These are phyloP conservation scores for Themeda triandra DNA, from an alignment of 176 grass and related monocot genomes.

Conservation along the genomic window DNA sequence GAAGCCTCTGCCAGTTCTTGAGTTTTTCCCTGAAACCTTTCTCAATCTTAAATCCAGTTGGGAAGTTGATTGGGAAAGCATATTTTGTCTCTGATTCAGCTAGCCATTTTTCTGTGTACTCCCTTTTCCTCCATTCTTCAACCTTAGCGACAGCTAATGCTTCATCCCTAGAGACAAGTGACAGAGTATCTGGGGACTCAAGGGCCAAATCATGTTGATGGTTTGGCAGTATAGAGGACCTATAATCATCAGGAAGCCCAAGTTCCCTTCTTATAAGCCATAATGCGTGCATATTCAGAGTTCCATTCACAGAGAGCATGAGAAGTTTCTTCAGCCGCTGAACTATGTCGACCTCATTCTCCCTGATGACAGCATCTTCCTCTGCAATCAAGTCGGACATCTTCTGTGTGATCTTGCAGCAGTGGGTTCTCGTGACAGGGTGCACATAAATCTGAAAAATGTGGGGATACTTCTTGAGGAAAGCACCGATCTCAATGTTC, in stretches of 20 bases:
- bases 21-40: conserved; percentile 54
- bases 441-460: conserved; percentile 56
- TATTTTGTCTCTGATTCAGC: conserved; percentile 54
- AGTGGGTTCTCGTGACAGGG: conserved; percentile 43
- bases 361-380: conserved; percentile 41
- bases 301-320: conserved; percentile 37
- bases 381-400: conserved; percentile 49
- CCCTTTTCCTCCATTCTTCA: conserved; percentile 61
- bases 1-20: conserved; percentile 63
- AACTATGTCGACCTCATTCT: conserved; percentile 28
- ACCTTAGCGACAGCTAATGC: conserved; percentile 46
- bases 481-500: conserved; percentile 48
- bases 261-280: conserved; percentile 54
- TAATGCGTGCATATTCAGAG: conserved; percentile 44
- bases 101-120: conserved; percentile 67
- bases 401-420: conserved; percentile 45
- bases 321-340: conserved; percentile 58
- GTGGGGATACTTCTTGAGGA: conserved; percentile 62
- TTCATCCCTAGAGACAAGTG: conserved; percentile 35
- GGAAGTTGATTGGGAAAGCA: conserved; percentile 58
- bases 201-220: too few species aligned
- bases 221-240: conserved; percentile 39
- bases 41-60: conserved; percentile 55
- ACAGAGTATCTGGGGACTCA: conserved; percentile 22
- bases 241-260: conserved; percentile 43